phyloP scores from a whole-genome alignment of 306 rosid genomes.

The Cicer chorassanicum region DNA sequence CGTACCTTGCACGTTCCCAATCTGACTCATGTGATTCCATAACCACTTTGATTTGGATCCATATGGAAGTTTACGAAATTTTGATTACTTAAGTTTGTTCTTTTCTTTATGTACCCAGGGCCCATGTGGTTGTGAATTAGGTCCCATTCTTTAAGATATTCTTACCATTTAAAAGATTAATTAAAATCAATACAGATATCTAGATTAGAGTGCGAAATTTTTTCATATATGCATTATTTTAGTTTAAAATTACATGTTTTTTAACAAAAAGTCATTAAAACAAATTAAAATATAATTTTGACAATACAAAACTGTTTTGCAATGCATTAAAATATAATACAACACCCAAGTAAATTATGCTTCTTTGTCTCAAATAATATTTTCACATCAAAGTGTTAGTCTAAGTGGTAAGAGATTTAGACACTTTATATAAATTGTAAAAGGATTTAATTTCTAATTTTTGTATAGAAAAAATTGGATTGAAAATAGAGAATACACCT shows the following conservation, averaged over 20 bases:
- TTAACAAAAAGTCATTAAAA: background rate
- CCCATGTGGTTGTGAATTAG: slow-evolving; percentile 21
- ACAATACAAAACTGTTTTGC: background rate
- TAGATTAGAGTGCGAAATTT: background rate
- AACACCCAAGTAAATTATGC: background rate
- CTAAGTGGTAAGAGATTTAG: too few species aligned
- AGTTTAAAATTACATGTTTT: background rate
- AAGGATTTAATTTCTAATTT: too few species aligned
- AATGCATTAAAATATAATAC: background rate
- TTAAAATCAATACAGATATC: slow-evolving; percentile 31
- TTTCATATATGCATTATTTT: background rate
- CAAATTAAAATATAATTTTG: background rate
- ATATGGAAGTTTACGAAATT: slow-evolving; percentile 8
- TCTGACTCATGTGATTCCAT: slow-evolving; percentile 48
- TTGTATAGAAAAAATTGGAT: too few species aligned
- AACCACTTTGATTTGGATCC: slow-evolving; percentile 43
- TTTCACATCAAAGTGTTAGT: background rate
- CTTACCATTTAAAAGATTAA: background rate
- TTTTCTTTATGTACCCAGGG: background rate
- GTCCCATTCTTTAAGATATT: slow-evolving; percentile 39
- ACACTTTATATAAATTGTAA: too few species aligned
- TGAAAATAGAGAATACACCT: too few species aligned
- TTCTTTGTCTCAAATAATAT: background rate
- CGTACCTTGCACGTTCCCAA: slow-evolving; percentile 45
- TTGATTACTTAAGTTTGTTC: background rate